A percentile compares a stretch with the other conserved stretches of the same genome.
Evolutionary conservation across 1,284 basidiomycete genomes (phyloP).

Genomic region (Cutaneotrichosporon dermatis): DNA sequence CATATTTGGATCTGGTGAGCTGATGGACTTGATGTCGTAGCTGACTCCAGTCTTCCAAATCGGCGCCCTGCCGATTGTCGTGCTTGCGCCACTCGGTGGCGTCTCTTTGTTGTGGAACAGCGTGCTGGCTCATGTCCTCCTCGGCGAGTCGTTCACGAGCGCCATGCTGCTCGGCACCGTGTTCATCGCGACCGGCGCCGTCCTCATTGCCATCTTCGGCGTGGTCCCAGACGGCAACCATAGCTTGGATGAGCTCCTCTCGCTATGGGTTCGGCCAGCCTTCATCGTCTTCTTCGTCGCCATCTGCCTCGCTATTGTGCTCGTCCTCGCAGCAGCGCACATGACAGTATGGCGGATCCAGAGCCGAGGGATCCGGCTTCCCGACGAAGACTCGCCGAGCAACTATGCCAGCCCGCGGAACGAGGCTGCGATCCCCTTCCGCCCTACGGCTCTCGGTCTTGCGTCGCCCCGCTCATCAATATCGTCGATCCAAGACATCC

Average conservation of each 20-base stretch:
- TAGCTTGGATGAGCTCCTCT: conserved; percentile 77
- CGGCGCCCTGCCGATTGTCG: conserved; percentile 85
- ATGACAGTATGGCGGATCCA: conserved; percentile 2
- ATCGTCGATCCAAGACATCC: neutral
- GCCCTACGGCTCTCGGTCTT: conserved; percentile 9
- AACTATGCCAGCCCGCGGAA: conserved; percentile 38
- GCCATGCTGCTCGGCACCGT: conserved; percentile 81
- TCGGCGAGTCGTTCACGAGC: conserved; percentile 79
- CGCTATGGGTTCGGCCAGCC: conserved; percentile 68
- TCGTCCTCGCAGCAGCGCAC: conserved; percentile 54
- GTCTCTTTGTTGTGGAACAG: conserved; percentile 92
- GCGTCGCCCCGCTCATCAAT: conserved; percentile 4
- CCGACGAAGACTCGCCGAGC: conserved; percentile 18
- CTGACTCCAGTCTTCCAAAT: conserved; percentile 73
- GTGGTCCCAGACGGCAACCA: conserved; percentile 89
- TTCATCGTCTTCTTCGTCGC: conserved; percentile 79
- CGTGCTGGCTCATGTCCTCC: conserved; percentile 77
- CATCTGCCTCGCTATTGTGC: conserved; percentile 61
- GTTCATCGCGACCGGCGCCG: conserved; percentile 82
- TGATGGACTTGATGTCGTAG: neutral
- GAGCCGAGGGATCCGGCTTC: conserved; percentile 2
- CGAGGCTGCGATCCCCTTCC: conserved; percentile 36
- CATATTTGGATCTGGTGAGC: conserved; percentile 59
- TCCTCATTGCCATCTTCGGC: conserved; percentile 42
- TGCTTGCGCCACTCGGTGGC: conserved; percentile 86